Base-by-base conservation (phyloP, 208 protist species). In the Porcisia hertigi region DNA sequence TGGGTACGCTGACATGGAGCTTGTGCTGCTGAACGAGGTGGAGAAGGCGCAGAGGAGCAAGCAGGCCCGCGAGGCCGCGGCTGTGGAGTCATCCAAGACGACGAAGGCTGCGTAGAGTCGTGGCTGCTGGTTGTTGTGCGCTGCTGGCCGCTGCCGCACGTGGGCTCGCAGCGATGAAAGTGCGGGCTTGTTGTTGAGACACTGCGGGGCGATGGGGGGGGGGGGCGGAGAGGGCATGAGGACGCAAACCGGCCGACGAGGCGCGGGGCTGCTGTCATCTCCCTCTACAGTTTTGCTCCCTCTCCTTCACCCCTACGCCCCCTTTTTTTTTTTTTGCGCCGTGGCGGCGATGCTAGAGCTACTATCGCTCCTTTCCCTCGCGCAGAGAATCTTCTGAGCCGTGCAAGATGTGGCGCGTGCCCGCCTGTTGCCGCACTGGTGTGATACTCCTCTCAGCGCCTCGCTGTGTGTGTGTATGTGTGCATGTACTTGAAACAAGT, bases 1-100 rank as follows among this genome's bases (percentile, higher is more conserved):
- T 3, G 92, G 92, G 36, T 96, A 94, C 73, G 85, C 90, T 3
- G 80, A 92, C 36, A 93, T 96, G 92, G 88, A 93, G 76, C 85
- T 95, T 57, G 73, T 73, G 45, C 76, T 93, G n/a, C 41, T 87
- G 39, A 81, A 86, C 70, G 84, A 89, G 39, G 82, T 83, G 72
- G 71, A 87, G 63, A 79, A 81, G 69, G 76, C 73, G 1, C 63
- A 53, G 43, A 85, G 83, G 71, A 52, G 70, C 43, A 80, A 39
- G 45, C 54, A 82, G 63, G 78, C 69, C 41, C 43, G 53, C 43
- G 73, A 63, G 45, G 58, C 58, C 58, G 79, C 66, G 1, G 77
- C 73, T 59, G 45, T 66, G 14, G 73, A 20, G 74, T 69, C 57
- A 67, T 39, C 49, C 55, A 34, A 67, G 54, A 52, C 69, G 53